Base-by-base conservation (phyloP, 2,329 filamentous ascomycete species). In the Claviceps sp. region DNA sequence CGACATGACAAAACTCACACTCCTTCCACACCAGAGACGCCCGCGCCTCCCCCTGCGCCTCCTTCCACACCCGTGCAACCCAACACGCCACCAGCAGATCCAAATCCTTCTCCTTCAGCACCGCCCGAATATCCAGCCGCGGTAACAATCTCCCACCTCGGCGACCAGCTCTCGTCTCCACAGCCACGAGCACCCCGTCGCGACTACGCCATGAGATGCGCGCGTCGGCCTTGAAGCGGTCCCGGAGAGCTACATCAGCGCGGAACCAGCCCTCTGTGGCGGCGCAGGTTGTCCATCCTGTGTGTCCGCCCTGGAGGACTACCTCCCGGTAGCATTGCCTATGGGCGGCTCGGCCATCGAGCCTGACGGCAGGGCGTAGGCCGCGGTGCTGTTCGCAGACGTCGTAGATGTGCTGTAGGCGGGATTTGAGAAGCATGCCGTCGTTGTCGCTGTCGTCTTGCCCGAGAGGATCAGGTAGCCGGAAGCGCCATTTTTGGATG, bases 321-420 rank as follows among this genome's bases (percentile, higher is more conserved):
- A 57, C 54, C n/a, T 57, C 50, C 3, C 56, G 55, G 30, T 58
- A 59, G 2, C 57, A 58, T 1, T 56, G 55, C 39, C 58, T 62
- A 4, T 52, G 56, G 38, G 54, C 58, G 1, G 55, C 55, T 26
- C 58, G 54, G 6, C 62, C 62, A 1, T 52, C 41, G 13, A 65
- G 55, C 1, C 38, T 42, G 1, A 62, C 34, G 4, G 58, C 60
- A 1, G 53, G 51, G 16, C 50, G 53, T n/a, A 52, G 47, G 41
- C 19, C 11, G 47, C 38, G 41, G 37, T 38, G 38, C 26, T 16
- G n/a, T 16, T 52, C n/a, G 4, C 58, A 53, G 42, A 65, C 57
- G 45, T 63, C 61, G 42, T 65, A 65, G 11, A 64, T 64, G 48
- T 65, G 63, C 14, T 64, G 59, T 4, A 57, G 54, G 2, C 58